Base-by-base conservation (phyloP, 129 eudicot species). In the Chrysanthemum seticuspe region DNA sequence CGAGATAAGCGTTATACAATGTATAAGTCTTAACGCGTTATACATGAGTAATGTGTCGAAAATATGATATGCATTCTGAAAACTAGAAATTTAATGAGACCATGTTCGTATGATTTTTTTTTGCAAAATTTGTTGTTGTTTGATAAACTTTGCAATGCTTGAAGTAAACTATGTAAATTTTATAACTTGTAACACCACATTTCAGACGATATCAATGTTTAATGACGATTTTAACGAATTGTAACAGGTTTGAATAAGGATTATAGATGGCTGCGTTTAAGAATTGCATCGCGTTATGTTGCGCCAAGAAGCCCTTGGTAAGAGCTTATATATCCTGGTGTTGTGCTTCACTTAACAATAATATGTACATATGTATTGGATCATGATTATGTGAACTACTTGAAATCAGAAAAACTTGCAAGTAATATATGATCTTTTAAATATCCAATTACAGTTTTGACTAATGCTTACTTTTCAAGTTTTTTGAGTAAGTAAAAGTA, bases 201-300 rank as follows among this genome's bases (percentile, higher is more conserved):
- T n/a, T 13, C 21, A 7, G 5, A 66, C 12, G 4, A 48, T 72
- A 51, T 19, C 13, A 14, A 12, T 14, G 15, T 79, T 21, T 12
- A 59, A 36, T 67, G 31, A 3, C 14, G 2, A 10, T 18, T 21
- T 59, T 10, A 21, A 45, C 36, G 14, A 2, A 44, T 49, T 54
- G 53, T 51, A 21, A 55, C 63, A 81, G 83, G 70, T 11, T 21
- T 25, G 71, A 69, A 62, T 49, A 52, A 12, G 40, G 31, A 31
- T 36, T 8, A 36, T 40, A 55, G 13, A 81, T 84, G 91, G 88
- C 79, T 1, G 75, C 63, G 10, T 68, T 89, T 18, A 86, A 74
- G 70, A 80, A 55, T 21, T 89, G 96, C 80, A 66, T 86, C 77
- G 19, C 67, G 63, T 59, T 86, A 16, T 89, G 96, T 66, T 89